phyloP scores from a whole-genome alignment of 163 green algal genomes.

The Scenedesmus sp. region DNA sequence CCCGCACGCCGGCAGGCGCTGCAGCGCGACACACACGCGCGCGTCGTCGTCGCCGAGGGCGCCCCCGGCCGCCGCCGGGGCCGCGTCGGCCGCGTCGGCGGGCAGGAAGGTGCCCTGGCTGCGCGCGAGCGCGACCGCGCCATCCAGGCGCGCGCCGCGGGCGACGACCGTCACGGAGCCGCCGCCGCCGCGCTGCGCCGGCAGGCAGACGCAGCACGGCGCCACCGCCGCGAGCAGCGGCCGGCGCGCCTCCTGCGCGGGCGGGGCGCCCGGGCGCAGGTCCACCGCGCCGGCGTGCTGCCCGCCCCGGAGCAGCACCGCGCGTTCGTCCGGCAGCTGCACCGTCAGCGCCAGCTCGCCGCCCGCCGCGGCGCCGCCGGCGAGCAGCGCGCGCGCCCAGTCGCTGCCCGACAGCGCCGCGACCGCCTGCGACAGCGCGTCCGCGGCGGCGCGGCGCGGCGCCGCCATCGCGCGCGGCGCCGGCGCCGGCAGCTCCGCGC shows the following conservation, averaged over 20 bases:
- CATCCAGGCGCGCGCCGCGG: too few species aligned
- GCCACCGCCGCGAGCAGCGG: not conserved
- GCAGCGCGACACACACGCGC: not conserved
- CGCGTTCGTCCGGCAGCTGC: slow-evolving; percentile 3
- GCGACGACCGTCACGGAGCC: too few species aligned
- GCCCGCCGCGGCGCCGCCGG: not conserved
- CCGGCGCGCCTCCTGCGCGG: too few species aligned
- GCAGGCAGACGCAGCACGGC: not conserved
- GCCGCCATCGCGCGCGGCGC: too few species aligned
- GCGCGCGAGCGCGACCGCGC: not conserved
- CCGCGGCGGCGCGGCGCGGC: too few species aligned
- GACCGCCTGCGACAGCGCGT: not conserved
- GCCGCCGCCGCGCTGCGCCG: too few species aligned
- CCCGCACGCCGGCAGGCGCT: not conserved
- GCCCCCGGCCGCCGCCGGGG: not conserved
- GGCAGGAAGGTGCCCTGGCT: slow-evolving; percentile 22
- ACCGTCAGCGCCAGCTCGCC: not conserved
- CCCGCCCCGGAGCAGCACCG: not conserved
- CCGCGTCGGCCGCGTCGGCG: not conserved
- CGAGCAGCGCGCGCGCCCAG: not conserved
- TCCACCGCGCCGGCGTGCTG: not conserved
- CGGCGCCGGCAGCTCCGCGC: not conserved
- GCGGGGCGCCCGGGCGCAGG: not conserved
- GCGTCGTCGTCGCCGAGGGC: too few species aligned
- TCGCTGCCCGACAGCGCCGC: not conserved